Conservation (phyloP, 306 rosid species). For the Vachellia pachyceras region DNA sequence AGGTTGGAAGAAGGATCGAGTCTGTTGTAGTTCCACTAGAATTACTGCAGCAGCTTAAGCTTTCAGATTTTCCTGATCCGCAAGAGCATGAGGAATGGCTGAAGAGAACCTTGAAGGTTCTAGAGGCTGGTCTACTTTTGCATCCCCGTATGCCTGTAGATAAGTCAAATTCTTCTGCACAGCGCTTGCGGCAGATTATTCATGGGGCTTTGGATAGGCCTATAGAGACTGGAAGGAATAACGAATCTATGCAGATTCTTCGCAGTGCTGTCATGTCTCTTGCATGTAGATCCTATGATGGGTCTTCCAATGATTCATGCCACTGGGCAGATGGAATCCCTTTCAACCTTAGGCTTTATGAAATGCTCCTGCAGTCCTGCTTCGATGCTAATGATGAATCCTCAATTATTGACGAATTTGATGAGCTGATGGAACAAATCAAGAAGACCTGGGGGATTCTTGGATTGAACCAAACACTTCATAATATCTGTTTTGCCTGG, state of each 20-base stretch:
- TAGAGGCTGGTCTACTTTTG: conserved; percentile 94
- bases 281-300: conserved; percentile 84
- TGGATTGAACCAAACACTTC: conserved; percentile 82
- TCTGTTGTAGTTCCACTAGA: conserved; percentile 95
- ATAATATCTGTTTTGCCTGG: conserved; percentile 96
- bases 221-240: conserved; percentile 86
- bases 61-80: conserved; percentile 81
- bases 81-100: conserved; percentile 88
- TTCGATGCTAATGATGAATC: conserved; percentile 82
- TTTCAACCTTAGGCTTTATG: conserved; percentile 84
- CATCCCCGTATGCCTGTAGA: conserved; percentile 82
- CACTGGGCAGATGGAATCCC: conserved; percentile 99
- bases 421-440: conserved; percentile 94
- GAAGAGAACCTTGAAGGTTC: conserved; percentile 82
- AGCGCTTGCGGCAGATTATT: conserved; percentile 77
- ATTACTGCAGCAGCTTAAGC: conserved; percentile 92
- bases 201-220: conserved; percentile 81
- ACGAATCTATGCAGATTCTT: conserved; percentile 93
- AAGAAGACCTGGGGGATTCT: conserved; percentile 99
- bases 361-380: conserved; percentile 84
- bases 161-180: conserved; percentile 72
- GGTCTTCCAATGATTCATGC: conserved; percentile 73
- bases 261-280: conserved; percentile 88
- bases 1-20: conserved; percentile 96
- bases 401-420: conserved; percentile 82